Evolutionary conservation across 805 yeast species (phyloP), one percentile per base, ranked within the genome.

Genomic region (Lachancea sp.): DNA sequence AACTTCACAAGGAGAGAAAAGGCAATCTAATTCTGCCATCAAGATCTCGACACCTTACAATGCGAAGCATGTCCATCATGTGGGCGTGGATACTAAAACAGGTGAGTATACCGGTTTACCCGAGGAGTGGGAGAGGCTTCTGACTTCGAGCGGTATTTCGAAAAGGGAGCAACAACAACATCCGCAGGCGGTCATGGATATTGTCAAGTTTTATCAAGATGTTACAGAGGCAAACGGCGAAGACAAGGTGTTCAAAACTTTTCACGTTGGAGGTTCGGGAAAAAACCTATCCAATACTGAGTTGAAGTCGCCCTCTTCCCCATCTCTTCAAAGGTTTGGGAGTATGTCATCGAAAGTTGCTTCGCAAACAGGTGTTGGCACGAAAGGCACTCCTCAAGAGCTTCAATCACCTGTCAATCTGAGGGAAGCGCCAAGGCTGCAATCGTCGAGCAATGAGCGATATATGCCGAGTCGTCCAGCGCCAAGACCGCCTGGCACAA

Each of bases 21-120:
- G 78, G 51, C 68, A 70, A 44, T 65, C 73, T 34, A 59, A 62
- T 7, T 41, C 46, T 20, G 48, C 47, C 7, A 55, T 73, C 33
- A 79, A 79, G 53, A 93, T 91, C 41, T 85, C 95, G n/a, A 82
- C 88, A 0, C 99, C 99, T 0, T 88, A 83, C 63, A 88, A 87
- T 57, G 84, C 93, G 15, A 82, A 86, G 58, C 96, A 90, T 59
- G 83, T 88, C 30, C 88, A 93, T 15, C 98, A 93, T 58, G 98
- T 93, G 9, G 96, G 95, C 19, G 82, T 86, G 41, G 96, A 91
- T 63, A 74, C 81, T 3, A 78, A 76, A 50, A 77, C 88, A 17
- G 96, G 96, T 11, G 84, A 85, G 36, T 91, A 84, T 62, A 87
- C 93, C 0, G 98, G 97, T 2, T 70, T 93, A 36, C 99, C 99